These are phyloP conservation scores for Serendipita sp. DNA, from an alignment of 768 basidiomycete genomes.

Conservation along the genomic window DNA sequence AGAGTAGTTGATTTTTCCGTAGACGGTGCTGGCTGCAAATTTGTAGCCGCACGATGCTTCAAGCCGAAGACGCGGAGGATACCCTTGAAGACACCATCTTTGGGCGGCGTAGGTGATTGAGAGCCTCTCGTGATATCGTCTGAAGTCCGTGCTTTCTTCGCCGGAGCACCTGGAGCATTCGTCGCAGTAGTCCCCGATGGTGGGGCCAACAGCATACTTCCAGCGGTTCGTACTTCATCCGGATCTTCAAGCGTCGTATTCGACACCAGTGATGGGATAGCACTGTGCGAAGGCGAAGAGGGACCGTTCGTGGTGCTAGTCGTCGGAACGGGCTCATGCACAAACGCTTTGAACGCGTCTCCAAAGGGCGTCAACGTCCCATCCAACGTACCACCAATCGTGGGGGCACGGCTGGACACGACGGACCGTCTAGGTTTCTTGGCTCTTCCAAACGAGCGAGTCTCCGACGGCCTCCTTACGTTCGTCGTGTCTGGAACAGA, in stretches of 20 bases:
- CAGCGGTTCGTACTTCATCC: neutral
- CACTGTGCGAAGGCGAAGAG: neutral
- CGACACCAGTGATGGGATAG: neutral
- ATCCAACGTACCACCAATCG: neutral
- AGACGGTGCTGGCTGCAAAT: neutral
- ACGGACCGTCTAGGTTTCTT: neutral
- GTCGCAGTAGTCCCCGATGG: neutral
- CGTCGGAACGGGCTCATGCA: neutral
- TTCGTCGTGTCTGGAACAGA: neutral
- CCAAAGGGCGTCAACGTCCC: neutral
- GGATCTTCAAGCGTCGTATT: neutral
- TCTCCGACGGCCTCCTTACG: neutral
- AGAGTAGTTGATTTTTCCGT: neutral
- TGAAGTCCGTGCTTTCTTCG: neutral
- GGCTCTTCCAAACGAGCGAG: neutral
- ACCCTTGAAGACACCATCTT: neutral
- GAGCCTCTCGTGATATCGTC: neutral
- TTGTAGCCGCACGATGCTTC: neutral
- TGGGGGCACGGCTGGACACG: neutral
- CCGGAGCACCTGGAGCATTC: neutral
- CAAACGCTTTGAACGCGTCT: constrained; percentile 1
- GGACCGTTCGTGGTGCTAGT: neutral
- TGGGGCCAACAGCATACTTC: neutral
- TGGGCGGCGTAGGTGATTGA: constrained; percentile 1
- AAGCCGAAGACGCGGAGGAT: neutral